Percentiles rank a stretch among this genome's conserved stretches.
phyloP scores from a whole-genome alignment of 345 rosid genomes.

The Camelina sativa region DNA sequence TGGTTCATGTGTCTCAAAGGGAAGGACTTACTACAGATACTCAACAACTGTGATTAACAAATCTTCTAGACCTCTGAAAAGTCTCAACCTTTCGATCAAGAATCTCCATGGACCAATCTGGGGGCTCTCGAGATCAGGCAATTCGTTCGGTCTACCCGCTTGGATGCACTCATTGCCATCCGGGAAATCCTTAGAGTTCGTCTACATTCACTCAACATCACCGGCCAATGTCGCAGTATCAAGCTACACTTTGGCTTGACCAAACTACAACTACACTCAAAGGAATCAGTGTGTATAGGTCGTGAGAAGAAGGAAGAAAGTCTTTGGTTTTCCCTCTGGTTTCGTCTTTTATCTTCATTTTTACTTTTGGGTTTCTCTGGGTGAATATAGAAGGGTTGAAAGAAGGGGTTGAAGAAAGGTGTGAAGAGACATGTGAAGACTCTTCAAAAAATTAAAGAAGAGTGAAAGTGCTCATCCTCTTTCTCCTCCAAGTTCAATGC shows the following conservation, averaged over 20 bases:
- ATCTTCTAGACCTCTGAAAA: slow-evolving; percentile 63
- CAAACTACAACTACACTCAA: slow-evolving; percentile 25
- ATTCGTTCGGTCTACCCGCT: slow-evolving; percentile 68
- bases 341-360: slow-evolving; percentile 46
- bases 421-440: slow-evolving; percentile 47
- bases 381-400: slow-evolving; percentile 37
- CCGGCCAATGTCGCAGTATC: slow-evolving; percentile 73
- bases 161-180: slow-evolving; percentile 75
- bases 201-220: slow-evolving; percentile 79
- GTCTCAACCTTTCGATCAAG: slow-evolving; percentile 70
- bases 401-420: slow-evolving; percentile 40
- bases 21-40: slow-evolving; percentile 84
- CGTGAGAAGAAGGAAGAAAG: slow-evolving; percentile 28
- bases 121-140: slow-evolving; percentile 70
- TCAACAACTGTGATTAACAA: slow-evolving; percentile 78
- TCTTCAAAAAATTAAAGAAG: slow-evolving; percentile 46
- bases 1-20: slow-evolving; percentile 69
- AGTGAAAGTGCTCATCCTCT: slow-evolving; percentile 96
- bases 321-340: slow-evolving; percentile 48
- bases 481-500: slow-evolving; percentile 58
- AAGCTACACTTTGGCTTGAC: slow-evolving; percentile 73
- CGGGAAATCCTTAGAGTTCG: slow-evolving; percentile 82
- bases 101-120: slow-evolving; percentile 93
- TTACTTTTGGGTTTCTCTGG: slow-evolving; percentile 43
- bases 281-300: slow-evolving; percentile 39